phyloP scores from a whole-genome alignment of 164 flowering plant species.

The grape (Vitis vinifera) region DNA sequence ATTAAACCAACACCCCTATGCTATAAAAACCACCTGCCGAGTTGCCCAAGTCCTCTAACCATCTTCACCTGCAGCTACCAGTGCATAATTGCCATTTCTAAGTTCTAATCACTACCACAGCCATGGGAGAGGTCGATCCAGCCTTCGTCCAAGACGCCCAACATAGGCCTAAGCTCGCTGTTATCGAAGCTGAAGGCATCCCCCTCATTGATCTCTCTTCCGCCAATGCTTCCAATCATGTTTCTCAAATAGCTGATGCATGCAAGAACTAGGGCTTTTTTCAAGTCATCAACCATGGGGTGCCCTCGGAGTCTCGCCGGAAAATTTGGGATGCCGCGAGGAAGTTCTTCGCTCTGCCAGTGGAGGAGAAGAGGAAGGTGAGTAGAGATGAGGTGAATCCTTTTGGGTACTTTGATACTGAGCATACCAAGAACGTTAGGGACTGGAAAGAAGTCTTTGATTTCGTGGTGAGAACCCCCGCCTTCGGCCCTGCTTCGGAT shows the following conservation, averaged over 20 bases:
- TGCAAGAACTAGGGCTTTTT: slow-evolving; percentile 47
- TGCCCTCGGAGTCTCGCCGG: slow-evolving; percentile 20
- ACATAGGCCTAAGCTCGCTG: too few relatives aligned
- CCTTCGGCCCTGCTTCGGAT: slow-evolving; percentile 25
- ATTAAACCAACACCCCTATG: too few relatives aligned
- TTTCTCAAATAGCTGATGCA: slow-evolving; percentile 6
- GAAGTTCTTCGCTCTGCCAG: slow-evolving; percentile 35
- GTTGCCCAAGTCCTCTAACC: too few relatives aligned
- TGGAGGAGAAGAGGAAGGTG: slow-evolving; percentile 51
- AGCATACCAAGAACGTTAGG: slow-evolving; percentile 57
- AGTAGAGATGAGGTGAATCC: slow-evolving; percentile 34
- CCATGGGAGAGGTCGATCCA: too few relatives aligned
- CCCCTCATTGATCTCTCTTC: too few relatives aligned
- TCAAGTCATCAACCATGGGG: slow-evolving; percentile 57
- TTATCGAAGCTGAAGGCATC: too few relatives aligned
- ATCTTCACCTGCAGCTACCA: too few relatives aligned
- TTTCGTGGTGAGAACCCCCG: slow-evolving; percentile 22
- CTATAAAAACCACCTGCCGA: too few relatives aligned
- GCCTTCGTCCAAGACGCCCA: too few relatives aligned
- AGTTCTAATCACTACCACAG: too few relatives aligned
- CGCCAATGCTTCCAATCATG: too few relatives aligned
- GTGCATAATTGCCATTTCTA: too few relatives aligned
- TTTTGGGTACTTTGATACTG: slow-evolving; percentile 44
- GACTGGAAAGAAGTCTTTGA: slow-evolving; percentile 71
- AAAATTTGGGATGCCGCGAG: slow-evolving; percentile 25